Conservation (phyloP, 495 filamentous ascomycete genomes). For the Podospora sp. region DNA sequence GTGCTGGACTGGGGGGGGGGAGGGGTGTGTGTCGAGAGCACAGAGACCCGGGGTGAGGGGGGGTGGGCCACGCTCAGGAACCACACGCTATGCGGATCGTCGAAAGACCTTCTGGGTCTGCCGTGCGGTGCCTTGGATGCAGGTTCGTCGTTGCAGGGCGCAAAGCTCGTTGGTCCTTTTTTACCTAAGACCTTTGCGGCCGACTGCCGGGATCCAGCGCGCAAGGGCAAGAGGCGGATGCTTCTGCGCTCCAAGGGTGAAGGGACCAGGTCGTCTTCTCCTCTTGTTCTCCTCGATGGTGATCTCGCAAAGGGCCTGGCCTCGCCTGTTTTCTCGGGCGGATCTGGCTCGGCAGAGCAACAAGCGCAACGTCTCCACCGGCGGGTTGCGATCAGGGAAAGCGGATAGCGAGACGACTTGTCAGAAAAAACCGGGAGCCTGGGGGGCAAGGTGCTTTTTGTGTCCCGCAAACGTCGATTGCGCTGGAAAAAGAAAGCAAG, state of each 20-base stretch:
- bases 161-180: slow-evolving; percentile 19
- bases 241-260: background rate
- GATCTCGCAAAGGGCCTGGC: background rate
- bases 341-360: background rate
- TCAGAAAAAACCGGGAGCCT: slow-evolving; percentile 15
- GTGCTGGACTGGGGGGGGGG: background rate
- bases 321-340: background rate
- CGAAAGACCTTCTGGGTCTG: slow-evolving; percentile 25
- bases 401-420: slow-evolving; percentile 11
- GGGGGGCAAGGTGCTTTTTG: slow-evolving; percentile 17
- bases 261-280: background rate
- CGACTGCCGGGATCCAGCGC: slow-evolving; percentile 29
- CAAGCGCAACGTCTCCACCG: background rate
- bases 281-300: background rate
- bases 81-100: slow-evolving; percentile 33
- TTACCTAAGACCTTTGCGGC: slow-evolving; percentile 30
- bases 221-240: background rate
- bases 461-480: slow-evolving; percentile 9
- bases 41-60: slow-evolving; percentile 6
- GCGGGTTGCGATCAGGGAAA: background rate
- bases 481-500: slow-evolving; percentile 15
- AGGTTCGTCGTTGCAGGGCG: slow-evolving; percentile 34
- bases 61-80: slow-evolving; percentile 27
- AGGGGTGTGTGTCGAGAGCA: slow-evolving; percentile 9
- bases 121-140: slow-evolving; percentile 34